These are phyloP conservation scores for Trichomonas tenax DNA, from an alignment of 208 protist species.

Conservation along the genomic window DNA sequence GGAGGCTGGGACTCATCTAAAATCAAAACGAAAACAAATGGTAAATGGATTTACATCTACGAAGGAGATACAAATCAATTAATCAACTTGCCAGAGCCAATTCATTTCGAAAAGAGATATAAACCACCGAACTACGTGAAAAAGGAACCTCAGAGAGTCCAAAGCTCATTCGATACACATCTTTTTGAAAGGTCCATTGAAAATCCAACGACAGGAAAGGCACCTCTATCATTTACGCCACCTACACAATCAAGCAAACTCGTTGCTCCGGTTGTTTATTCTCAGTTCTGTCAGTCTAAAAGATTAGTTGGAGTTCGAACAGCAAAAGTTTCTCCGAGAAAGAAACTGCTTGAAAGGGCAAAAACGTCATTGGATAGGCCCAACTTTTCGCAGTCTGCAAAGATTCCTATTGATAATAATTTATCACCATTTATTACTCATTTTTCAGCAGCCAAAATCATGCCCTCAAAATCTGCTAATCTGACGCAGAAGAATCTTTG, in stretches of 20 bases:
- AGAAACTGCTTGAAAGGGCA: neutral
- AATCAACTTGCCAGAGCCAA: neutral
- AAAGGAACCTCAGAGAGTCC: neutral
- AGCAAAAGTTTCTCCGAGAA: neutral
- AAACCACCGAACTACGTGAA: neutral
- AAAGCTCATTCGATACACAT: neutral
- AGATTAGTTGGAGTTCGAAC: neutral
- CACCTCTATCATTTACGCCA: neutral
- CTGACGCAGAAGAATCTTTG: neutral
- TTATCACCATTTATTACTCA: neutral
- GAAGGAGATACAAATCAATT: neutral
- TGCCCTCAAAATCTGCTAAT: neutral
- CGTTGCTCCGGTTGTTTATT: neutral
- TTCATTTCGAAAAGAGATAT: neutral
- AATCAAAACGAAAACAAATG: neutral
- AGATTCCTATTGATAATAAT: neutral
- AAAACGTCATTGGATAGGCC: neutral
- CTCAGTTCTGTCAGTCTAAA: neutral
- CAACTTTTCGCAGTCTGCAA: neutral
- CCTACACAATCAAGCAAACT: neutral
- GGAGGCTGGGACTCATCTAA: neutral
- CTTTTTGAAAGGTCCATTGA: neutral
- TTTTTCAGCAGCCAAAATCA: neutral
- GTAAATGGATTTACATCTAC: neutral
- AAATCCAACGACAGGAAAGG: neutral